These are phyloP conservation scores for Torulaspora gathmanii DNA, from an alignment of 805 yeast species.

Conservation along the genomic window DNA sequence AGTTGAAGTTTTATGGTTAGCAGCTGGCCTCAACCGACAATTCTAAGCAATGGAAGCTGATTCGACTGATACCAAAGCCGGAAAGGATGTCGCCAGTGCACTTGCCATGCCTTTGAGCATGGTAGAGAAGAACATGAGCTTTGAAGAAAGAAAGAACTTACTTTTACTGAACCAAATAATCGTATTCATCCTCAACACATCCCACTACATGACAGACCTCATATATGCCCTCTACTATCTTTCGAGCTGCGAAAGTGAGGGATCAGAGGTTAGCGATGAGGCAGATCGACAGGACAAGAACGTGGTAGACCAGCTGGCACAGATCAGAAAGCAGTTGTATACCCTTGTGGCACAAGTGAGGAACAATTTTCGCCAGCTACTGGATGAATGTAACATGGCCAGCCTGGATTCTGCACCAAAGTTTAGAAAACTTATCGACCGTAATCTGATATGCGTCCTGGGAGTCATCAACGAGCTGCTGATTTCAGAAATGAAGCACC, in stretches of 20 bases:
- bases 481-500: conserved; percentile 13
- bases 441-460: conserved; percentile 14
- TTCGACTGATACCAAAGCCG: not conserved
- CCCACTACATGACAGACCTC: conserved; percentile 26
- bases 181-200: conserved; percentile 19
- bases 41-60: not conserved
- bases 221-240: conserved; percentile 22
- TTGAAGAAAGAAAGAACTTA: conserved; percentile 15
- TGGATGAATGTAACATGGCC: conserved; percentile 13
- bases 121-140: conserved; percentile 8
- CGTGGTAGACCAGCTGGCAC: conserved; percentile 12
- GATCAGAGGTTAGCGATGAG: not conserved
- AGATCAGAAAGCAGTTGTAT: conserved; percentile 14
- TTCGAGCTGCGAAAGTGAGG: conserved; percentile 12
- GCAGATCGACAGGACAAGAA: conserved; percentile 1
- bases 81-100: not conserved
- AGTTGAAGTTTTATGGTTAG: not conserved
- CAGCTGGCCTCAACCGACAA: not conserved
- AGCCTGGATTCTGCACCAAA: conserved; percentile 15
- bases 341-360: conserved; percentile 13
- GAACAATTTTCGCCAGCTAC: conserved; percentile 12
- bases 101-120: conserved; percentile 3
- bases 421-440: conserved; percentile 15
- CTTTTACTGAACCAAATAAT: conserved; percentile 19
- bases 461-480: conserved; percentile 14